These are phyloP conservation scores for Bombardia bombarda DNA, from an alignment of 495 filamentous ascomycete genomes.

Conservation along the genomic window DNA sequence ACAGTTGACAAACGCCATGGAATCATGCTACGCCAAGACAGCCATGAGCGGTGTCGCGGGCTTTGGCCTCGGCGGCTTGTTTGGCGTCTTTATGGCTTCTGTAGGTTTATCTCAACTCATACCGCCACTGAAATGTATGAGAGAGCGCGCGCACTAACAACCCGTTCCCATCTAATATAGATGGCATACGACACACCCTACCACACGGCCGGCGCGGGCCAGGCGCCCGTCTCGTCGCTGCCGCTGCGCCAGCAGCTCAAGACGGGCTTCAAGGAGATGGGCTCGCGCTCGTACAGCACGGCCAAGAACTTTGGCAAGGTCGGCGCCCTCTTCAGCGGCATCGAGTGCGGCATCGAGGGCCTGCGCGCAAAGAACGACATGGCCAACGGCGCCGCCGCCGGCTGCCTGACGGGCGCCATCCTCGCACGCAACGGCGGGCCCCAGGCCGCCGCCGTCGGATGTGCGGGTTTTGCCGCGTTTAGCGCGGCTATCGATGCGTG, in stretches of 20 bases:
- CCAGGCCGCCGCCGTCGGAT: constrained; percentile 81
- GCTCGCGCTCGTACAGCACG: constrained; percentile 67
- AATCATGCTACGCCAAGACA: constrained; percentile 80
- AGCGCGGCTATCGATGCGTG: constrained; percentile 90
- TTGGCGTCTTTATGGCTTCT: constrained; percentile 92
- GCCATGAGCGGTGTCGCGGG: constrained; percentile 77
- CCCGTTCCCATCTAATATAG: constrained; percentile 2
- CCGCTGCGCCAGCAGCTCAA: constrained; percentile 76
- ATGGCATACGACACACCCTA: constrained; percentile 31
- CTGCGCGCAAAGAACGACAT: constrained; percentile 89
- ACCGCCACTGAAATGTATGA: not conserved
- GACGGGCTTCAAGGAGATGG: constrained; percentile 90
- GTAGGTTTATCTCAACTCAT: constrained; percentile 39
- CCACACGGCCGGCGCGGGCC: constrained; percentile 24
- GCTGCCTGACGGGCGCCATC: constrained; percentile 86
- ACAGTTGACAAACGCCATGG: constrained; percentile 55
- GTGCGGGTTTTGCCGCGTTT: constrained; percentile 93
- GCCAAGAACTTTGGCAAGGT: constrained; percentile 94
- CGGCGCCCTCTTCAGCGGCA: constrained; percentile 82
- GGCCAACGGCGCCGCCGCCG: constrained; percentile 76
- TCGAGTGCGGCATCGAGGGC: constrained; percentile 93
- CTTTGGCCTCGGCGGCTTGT: constrained; percentile 84
- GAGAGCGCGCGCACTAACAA: not conserved
- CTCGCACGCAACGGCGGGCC: constrained; percentile 80
- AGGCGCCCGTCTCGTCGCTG: constrained; percentile 54